These are phyloP conservation scores for Phytopythium helicoides DNA, from an alignment of 352 stramenopile genomes.

Conservation along the genomic window DNA sequence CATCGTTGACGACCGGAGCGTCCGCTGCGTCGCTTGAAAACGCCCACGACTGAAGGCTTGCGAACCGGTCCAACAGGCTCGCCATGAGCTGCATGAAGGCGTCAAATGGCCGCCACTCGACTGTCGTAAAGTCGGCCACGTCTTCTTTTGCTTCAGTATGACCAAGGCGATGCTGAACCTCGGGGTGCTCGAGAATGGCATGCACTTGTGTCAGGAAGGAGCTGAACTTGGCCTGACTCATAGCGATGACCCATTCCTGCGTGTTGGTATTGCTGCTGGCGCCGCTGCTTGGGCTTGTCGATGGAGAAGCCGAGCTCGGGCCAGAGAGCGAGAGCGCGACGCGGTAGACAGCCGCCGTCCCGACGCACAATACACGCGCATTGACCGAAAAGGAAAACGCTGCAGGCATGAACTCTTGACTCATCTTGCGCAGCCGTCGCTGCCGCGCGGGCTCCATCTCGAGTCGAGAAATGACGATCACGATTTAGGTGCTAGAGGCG, in stretches of 20 bases:
- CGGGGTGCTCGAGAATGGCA: slow-evolving; percentile 36
- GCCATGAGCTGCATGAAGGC: slow-evolving; percentile 37
- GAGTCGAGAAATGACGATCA: too few species aligned
- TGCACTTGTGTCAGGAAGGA: slow-evolving; percentile 41
- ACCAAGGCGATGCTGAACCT: slow-evolving; percentile 22
- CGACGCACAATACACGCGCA: slow-evolving; percentile 52
- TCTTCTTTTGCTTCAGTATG: slow-evolving; percentile 4
- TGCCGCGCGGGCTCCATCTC: slow-evolving; percentile 9
- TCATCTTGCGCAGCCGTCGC: slow-evolving; percentile 60
- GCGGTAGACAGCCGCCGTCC: slow-evolving; percentile 51
- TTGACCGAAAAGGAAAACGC: slow-evolving; percentile 45
- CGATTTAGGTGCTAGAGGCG: too few species aligned
- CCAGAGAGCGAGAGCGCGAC: slow-evolving; percentile 38
- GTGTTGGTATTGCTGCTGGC: slow-evolving; percentile 16
- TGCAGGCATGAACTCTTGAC: slow-evolving; percentile 46
- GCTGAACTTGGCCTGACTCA: slow-evolving; percentile 59
- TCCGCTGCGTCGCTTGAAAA: slow-evolving; percentile 43
- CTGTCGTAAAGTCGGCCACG: slow-evolving; percentile 7
- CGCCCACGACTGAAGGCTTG: slow-evolving; percentile 28
- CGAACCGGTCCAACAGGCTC: slow-evolving; percentile 34
- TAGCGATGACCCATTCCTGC: slow-evolving; percentile 56
- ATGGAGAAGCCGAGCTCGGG: slow-evolving; percentile 10
- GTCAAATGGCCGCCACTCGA: slow-evolving; percentile 50
- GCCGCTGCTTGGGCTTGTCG: slow-evolving; percentile 10
- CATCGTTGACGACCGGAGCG: slow-evolving; percentile 25